A percentile compares a stretch with the other conserved stretches of the same genome.
These are phyloP conservation scores for Candida pseudofarinosa DNA, from an alignment of 805 yeast species.

Conservation along the genomic window DNA sequence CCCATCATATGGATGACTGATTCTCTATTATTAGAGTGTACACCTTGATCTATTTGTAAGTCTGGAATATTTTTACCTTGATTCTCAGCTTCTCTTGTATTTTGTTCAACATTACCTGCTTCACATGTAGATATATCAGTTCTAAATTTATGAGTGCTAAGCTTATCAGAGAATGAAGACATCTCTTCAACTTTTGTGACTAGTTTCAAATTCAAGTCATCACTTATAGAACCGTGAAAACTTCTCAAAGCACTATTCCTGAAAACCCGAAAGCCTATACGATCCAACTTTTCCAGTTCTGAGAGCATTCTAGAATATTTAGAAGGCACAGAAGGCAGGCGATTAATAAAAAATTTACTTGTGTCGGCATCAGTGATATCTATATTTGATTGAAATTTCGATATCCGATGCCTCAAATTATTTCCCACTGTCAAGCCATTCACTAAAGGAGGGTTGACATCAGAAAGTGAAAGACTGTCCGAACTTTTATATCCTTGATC, in stretches of 20 bases:
- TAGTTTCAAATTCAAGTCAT: constrained; percentile 13
- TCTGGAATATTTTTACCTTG: not conserved
- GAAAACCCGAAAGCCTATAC: constrained; percentile 1
- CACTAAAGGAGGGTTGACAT: constrained; percentile 27
- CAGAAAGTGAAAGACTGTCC: constrained; percentile 16
- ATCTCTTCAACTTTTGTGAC: constrained; percentile 11
- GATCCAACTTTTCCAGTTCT: constrained; percentile 7
- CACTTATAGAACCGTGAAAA: constrained; percentile 22
- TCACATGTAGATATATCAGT: not conserved
- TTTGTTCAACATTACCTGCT: not conserved
- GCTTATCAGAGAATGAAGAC: not conserved
- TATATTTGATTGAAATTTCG: not conserved
- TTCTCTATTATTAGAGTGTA: constrained; percentile 7
- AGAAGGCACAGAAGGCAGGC: constrained; percentile 5
- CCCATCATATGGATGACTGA: constrained; percentile 30
- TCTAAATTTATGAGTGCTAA: not conserved
- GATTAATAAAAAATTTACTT: constrained; percentile 15
- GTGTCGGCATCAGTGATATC: constrained; percentile 1
- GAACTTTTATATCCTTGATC: not conserved
- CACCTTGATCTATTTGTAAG: too few relatives aligned
- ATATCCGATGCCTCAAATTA: constrained; percentile 17
- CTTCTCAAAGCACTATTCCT: constrained; percentile 9
- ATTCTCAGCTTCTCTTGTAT: not conserved
- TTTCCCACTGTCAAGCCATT: constrained; percentile 32
- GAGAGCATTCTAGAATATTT: constrained; percentile 3